These are phyloP conservation scores for Gossypium trilobum DNA, from an alignment of 441 rosid species.

Conservation along the genomic window DNA sequence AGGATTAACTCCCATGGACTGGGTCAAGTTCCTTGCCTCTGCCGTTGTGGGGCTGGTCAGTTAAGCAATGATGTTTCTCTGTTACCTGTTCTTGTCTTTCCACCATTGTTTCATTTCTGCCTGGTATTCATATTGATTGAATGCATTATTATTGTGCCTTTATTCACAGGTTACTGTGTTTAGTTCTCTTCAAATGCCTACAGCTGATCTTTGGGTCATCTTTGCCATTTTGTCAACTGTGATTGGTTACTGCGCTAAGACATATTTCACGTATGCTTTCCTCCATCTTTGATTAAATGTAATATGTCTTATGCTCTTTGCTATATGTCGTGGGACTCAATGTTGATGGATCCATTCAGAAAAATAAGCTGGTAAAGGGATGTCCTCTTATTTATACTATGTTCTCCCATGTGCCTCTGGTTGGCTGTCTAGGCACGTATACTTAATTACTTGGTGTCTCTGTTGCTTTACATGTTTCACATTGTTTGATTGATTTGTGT, in stretches of 20 bases:
- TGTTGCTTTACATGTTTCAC: not conserved
- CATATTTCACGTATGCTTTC: slow-evolving; percentile 89
- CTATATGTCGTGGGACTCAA: not conserved
- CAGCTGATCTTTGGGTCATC: slow-evolving; percentile 80
- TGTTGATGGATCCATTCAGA: not conserved
- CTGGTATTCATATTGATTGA: slow-evolving; percentile 6
- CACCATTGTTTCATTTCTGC: slow-evolving; percentile 1
- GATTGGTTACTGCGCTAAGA: slow-evolving; percentile 91
- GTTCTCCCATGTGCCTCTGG: not conserved
- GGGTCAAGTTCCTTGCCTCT: slow-evolving; percentile 83
- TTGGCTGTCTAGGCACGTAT: not conserved
- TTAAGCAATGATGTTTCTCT: slow-evolving; percentile 6
- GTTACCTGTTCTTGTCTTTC: slow-evolving; percentile 9
- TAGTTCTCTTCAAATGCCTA: slow-evolving; percentile 72
- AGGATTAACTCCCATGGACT: slow-evolving; percentile 90
- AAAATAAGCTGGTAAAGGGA: not conserved
- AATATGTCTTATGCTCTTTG: not conserved
- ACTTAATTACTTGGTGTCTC: not conserved
- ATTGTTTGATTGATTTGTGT: slow-evolving; percentile 1
- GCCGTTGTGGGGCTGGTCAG: slow-evolving; percentile 87
- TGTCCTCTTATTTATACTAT: not conserved
- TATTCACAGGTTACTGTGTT: slow-evolving; percentile 61
- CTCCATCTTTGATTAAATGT: not conserved
- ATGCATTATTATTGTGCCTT: slow-evolving; percentile 6
- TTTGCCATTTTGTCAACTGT: slow-evolving; percentile 78